Conservation (phyloP, 192 early-diverging fungal species). For the Coemansia sp. region DNA sequence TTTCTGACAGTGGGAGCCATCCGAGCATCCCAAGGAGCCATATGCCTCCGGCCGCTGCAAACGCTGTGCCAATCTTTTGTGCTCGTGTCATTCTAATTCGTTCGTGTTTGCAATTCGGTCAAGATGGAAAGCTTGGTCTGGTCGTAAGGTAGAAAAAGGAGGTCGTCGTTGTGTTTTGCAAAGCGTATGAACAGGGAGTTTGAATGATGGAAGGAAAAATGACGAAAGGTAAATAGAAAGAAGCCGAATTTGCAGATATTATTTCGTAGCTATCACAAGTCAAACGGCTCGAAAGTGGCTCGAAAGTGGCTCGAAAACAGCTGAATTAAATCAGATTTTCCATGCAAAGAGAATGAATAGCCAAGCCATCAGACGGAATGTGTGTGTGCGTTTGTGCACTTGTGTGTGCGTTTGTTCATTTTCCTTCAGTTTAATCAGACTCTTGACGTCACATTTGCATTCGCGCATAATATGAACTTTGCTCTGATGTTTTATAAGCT, state of each 20-base stretch:
- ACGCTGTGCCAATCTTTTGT: conserved; percentile 12
- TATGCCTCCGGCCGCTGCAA: conserved; percentile 17
- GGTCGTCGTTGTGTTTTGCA: too few species aligned
- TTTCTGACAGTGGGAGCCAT: conserved; percentile 37
- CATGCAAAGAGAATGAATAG: background rate
- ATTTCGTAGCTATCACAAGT: too few species aligned
- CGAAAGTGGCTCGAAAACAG: too few species aligned
- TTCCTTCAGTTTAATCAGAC: too few species aligned
- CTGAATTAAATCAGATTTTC: background rate
- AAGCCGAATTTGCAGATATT: too few species aligned
- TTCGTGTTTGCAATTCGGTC: background rate
- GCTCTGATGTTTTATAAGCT: background rate
- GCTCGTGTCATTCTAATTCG: conserved; percentile 34
- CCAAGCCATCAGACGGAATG: too few species aligned
- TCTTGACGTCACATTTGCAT: background rate
- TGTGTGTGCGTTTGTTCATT: background rate
- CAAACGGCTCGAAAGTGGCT: too few species aligned
- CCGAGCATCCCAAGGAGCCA: conserved; percentile 44
- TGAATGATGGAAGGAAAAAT: too few species aligned
- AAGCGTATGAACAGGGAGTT: too few species aligned
- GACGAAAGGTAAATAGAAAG: too few species aligned
- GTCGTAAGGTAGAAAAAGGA: background rate
- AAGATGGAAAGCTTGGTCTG: background rate
- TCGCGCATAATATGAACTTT: background rate
- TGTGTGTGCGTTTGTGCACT: background rate